Percentiles rank a stretch among this genome's conserved stretches.
Conservation (phyloP, 2,329 filamentous ascomycete species). For the Aspergillus sp. region DNA sequence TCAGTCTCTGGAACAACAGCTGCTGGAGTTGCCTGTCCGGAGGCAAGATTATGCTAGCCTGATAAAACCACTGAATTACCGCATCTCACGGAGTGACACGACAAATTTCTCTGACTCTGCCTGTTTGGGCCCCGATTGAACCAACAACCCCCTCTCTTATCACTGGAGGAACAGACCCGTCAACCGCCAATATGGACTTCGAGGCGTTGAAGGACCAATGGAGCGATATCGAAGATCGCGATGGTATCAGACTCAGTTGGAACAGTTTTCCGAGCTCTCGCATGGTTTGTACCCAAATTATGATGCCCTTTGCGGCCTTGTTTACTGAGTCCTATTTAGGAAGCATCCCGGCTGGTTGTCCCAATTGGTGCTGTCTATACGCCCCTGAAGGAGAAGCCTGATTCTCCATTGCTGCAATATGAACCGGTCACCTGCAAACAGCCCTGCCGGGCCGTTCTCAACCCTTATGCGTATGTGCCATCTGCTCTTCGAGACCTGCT, state of each 20-base stretch:
- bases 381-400: constrained; percentile 83
- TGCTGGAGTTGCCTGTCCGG: constrained; percentile 22
- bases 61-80: constrained; percentile 12
- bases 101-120: constrained; percentile 9
- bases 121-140: constrained; percentile 4
- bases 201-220: constrained; percentile 90
- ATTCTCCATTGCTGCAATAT: constrained; percentile 83
- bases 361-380: constrained; percentile 96
- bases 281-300: constrained; percentile 56
- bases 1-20: constrained; percentile 22
- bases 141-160: constrained; percentile 14
- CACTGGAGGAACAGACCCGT: constrained; percentile 16
- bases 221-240: constrained; percentile 91
- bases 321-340: constrained; percentile 46
- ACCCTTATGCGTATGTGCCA: constrained; percentile 76
- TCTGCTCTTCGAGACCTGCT: neutral
- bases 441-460: constrained; percentile 90
- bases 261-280: constrained; percentile 97
- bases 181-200: constrained; percentile 64
- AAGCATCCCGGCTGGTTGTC: constrained; percentile 88
- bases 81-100: constrained; percentile 14
- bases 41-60: constrained; percentile 24
- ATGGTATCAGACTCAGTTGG: constrained; percentile 95
- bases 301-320: constrained; percentile 4
- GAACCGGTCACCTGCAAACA: constrained; percentile 95